These are phyloP conservation scores for Diaporthe sp. DNA, from an alignment of 2,329 filamentous ascomycete species.

Conservation along the genomic window DNA sequence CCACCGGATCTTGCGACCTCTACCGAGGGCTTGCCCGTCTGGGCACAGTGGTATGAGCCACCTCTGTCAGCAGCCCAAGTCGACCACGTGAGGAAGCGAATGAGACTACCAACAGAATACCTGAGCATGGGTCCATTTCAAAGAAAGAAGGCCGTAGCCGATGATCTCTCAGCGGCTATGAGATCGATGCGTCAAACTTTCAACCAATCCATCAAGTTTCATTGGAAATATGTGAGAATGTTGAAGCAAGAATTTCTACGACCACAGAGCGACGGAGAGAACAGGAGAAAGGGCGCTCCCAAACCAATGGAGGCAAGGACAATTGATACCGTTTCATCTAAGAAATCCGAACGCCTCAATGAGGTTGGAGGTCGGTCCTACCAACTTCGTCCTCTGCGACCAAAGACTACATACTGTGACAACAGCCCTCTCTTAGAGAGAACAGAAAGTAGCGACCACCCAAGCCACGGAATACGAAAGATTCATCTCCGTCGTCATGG, in stretches of 20 bases:
- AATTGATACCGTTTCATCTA: background rate
- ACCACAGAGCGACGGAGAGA: background rate
- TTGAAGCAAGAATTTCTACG: background rate
- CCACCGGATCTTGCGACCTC: fast-evolving
- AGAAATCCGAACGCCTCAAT: too few species aligned
- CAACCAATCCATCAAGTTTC: background rate
- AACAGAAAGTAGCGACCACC: background rate
- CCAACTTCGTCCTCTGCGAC: background rate
- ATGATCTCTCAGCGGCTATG: background rate
- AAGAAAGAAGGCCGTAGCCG: background rate
- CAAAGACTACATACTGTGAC: background rate
- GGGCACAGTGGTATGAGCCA: background rate
- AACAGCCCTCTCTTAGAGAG: background rate
- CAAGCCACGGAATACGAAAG: background rate
- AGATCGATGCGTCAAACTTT: background rate
- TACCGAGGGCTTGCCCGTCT: background rate
- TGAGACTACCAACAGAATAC: background rate
- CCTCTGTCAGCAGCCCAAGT: background rate
- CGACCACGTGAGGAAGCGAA: background rate
- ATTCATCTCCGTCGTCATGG: background rate
- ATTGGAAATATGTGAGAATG: too few species aligned
- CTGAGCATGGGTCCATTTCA: background rate
- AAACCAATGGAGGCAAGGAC: background rate
- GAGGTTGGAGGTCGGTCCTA: too few species aligned
- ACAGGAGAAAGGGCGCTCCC: background rate